Conservation (phyloP, 192 early-diverging fungal genomes). For the Dissophora ornata region DNA sequence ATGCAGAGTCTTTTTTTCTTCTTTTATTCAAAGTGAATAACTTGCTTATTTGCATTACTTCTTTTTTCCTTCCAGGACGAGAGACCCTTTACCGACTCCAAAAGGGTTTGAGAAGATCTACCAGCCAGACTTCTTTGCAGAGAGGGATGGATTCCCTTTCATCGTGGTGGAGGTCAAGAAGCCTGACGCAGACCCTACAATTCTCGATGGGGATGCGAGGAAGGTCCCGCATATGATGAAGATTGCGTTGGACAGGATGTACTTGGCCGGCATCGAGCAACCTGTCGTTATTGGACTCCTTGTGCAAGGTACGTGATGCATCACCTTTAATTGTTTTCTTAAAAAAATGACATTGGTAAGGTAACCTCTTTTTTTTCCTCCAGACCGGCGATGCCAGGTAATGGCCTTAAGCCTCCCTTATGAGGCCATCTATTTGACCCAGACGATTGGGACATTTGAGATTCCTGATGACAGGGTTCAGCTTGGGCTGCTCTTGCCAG, state of each 20-base stretch:
- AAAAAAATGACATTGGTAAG: too few relatives aligned
- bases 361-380: too few relatives aligned
- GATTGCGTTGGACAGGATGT: background rate
- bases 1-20: background rate
- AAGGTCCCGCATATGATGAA: constrained; percentile 10
- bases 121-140: constrained; percentile 1
- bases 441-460: too few relatives aligned
- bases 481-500: too few relatives aligned
- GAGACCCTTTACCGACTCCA: constrained; percentile 11
- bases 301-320: constrained; percentile 1
- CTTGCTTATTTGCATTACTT: too few relatives aligned
- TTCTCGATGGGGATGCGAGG: background rate
- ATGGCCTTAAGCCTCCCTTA: too few relatives aligned
- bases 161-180: constrained; percentile 6
- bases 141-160: background rate
- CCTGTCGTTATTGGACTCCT: constrained; percentile 1
- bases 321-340: too few relatives aligned
- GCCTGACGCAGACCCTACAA: background rate
- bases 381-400: too few relatives aligned
- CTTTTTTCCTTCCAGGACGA: background rate
- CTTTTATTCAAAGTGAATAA: background rate
- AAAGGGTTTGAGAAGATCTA: constrained; percentile 1
- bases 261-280: background rate
- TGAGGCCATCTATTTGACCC: too few relatives aligned
- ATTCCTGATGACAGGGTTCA: too few relatives aligned